phyloP scores from a whole-genome alignment of 1,139 yeast genomes.

The Pichia sp. region DNA sequence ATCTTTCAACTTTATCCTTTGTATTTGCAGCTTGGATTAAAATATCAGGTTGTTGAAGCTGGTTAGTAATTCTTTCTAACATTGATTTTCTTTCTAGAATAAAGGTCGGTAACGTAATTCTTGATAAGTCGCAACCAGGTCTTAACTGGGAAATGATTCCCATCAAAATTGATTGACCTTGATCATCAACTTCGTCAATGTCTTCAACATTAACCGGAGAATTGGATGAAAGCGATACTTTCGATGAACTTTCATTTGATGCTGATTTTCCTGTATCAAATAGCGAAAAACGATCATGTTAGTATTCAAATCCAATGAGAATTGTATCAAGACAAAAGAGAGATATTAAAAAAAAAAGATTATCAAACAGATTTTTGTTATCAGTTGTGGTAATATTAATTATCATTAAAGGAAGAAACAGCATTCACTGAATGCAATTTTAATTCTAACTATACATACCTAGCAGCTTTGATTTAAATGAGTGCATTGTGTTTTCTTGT shows the following conservation, averaged over 20 bases:
- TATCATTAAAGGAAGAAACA: too few species aligned
- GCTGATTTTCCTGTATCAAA: constrained; percentile 19
- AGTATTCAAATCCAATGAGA: not conserved
- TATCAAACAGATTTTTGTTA: not conserved
- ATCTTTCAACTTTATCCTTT: constrained; percentile 58
- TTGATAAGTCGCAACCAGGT: constrained; percentile 84
- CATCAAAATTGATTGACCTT: constrained; percentile 77
- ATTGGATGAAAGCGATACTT: constrained; percentile 2
- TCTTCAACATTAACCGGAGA: constrained; percentile 42
- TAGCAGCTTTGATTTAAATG: constrained; percentile 23
- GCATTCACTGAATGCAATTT: too few species aligned
- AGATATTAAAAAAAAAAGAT: not conserved
- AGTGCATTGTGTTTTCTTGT: constrained; percentile 21
- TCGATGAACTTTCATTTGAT: constrained; percentile 1
- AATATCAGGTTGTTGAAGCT: constrained; percentile 74
- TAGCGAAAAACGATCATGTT: not conserved
- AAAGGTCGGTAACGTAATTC: constrained; percentile 91
- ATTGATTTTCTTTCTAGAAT: constrained; percentile 90
- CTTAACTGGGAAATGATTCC: constrained; percentile 86
- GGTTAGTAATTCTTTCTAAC: constrained; percentile 92
- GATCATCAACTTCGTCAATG: constrained; percentile 85
- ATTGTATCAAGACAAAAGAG: not conserved
- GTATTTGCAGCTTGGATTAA: constrained; percentile 61
- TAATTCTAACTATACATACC: constrained; percentile 17
- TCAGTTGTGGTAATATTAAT: not conserved